Percentiles rank a stretch among this genome's conserved stretches.
phyloP scores from a whole-genome alignment of 139 green algal species.

The Diplosphaera chodatii region DNA sequence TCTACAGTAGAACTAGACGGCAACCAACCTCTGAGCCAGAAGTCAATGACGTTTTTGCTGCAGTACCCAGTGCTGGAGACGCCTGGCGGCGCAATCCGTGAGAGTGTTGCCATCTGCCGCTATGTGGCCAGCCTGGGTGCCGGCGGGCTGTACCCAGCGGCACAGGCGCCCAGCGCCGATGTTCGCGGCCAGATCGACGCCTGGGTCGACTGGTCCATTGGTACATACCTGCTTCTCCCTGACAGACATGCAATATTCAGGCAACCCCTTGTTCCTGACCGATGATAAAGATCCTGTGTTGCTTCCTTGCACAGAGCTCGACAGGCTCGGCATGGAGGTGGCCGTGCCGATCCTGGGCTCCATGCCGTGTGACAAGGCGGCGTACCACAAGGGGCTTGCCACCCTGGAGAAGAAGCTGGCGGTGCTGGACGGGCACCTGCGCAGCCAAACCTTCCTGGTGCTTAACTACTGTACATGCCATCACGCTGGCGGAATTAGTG shows the following conservation, averaged over 20 bases:
- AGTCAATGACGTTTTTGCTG: too few species aligned
- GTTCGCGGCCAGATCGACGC: slow-evolving; percentile 11
- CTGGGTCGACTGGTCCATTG: slow-evolving; percentile 14
- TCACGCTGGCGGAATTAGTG: too few species aligned
- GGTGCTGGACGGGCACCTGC: slow-evolving; percentile 7
- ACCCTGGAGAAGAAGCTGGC: background rate
- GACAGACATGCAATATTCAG: background rate
- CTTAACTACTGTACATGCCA: too few species aligned
- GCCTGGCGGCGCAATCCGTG: slow-evolving; percentile 10
- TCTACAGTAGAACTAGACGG: too few species aligned
- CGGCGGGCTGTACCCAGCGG: slow-evolving; percentile 4
- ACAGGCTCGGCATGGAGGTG: background rate
- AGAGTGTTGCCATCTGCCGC: slow-evolving; percentile 19
- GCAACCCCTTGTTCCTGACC: too few species aligned
- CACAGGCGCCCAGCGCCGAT: background rate
- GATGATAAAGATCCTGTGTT: too few species aligned
- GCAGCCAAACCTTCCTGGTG: slow-evolving; percentile 9
- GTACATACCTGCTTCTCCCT: background rate
- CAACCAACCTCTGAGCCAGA: too few species aligned
- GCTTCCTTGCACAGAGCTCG: background rate
- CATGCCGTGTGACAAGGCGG: background rate
- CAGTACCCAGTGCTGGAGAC: slow-evolving; percentile 11
- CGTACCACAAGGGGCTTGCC: background rate
- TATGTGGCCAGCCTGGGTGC: slow-evolving; percentile 9
- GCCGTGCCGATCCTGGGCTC: slow-evolving; percentile 2